Percentiles rank a stretch among this genome's conserved stretches.
Evolutionary conservation across 1,284 basidiomycete genomes (phyloP).

Genomic region (Bothia castanella): DNA sequence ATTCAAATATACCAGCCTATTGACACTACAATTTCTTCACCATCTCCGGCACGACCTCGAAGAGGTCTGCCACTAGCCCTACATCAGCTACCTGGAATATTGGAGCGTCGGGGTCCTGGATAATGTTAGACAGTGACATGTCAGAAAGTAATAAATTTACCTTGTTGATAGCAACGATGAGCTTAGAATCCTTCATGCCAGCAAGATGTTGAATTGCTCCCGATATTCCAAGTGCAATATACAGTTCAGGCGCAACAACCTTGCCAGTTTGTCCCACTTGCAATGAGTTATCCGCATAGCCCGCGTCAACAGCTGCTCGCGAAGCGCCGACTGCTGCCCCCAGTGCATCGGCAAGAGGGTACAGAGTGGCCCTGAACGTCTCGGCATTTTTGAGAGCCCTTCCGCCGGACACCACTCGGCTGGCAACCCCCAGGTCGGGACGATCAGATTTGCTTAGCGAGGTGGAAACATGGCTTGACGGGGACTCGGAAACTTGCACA

Average conservation of each 20-base stretch:
- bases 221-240: conserved; percentile 95
- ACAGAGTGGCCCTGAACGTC: conserved; percentile 84
- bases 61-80: conserved; percentile 91
- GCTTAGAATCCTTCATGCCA: conserved; percentile 99
- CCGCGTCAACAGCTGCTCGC: conserved; percentile 96
- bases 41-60: conserved; percentile 84
- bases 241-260: conserved; percentile 91
- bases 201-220: conserved; percentile 98
- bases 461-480: conserved; percentile 80
- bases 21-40: conserved; percentile 68
- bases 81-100: conserved; percentile 99
- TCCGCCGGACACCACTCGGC: conserved; percentile 91
- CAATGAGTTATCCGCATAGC: conserved; percentile 96
- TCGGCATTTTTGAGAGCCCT: conserved; percentile 94
- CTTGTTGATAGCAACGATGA: conserved; percentile 99
- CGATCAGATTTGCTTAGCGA: conserved; percentile 88
- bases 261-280: conserved; percentile 99
- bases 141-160: conserved; percentile 34
- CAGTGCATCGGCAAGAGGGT: conserved; percentile 87
- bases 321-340: conserved; percentile 97
- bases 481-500: conserved; percentile 56
- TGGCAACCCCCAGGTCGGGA: conserved; percentile 88
- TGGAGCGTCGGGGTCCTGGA: conserved; percentile 91
- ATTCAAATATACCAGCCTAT: conserved; percentile 3
- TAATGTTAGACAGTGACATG: conserved; percentile 14